These are phyloP conservation scores for Groenewaldozyma salmanticensis DNA, from an alignment of 805 yeast genomes.

Conservation along the genomic window DNA sequence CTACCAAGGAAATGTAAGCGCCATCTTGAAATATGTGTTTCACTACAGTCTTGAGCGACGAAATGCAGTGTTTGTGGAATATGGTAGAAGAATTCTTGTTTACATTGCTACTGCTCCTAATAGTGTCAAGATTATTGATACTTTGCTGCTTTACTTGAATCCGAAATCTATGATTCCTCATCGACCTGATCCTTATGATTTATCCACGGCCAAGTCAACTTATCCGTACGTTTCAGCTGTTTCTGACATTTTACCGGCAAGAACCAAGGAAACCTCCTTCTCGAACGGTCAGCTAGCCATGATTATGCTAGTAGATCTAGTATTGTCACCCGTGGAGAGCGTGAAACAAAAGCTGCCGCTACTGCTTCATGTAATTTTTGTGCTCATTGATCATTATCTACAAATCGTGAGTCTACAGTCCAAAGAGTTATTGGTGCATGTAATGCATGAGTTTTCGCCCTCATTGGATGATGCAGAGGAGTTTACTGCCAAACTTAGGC, in stretches of 20 bases:
- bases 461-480: constrained; percentile 43
- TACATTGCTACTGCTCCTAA: constrained; percentile 47
- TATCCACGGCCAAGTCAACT: constrained; percentile 28
- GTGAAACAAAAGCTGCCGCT: constrained; percentile 55
- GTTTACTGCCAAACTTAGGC: constrained; percentile 48
- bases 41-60: constrained; percentile 58
- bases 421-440: constrained; percentile 58
- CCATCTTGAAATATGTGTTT: constrained; percentile 61
- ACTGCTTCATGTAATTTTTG: constrained; percentile 68
- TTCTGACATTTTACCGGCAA: constrained; percentile 41
- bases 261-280: constrained; percentile 61
- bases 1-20: constrained; percentile 58
- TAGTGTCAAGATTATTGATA: constrained; percentile 44
- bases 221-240: constrained; percentile 75
- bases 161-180: constrained; percentile 89
- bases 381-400: constrained; percentile 79
- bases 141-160: constrained; percentile 58
- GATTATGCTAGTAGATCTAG: constrained; percentile 73
- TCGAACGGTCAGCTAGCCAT: constrained; percentile 82
- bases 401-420: constrained; percentile 80
- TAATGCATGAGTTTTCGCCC: constrained; percentile 55
- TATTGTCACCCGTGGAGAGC: constrained; percentile 53
- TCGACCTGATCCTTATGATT: constrained; percentile 29
- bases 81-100: constrained; percentile 71
- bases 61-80: constrained; percentile 65